Percentiles rank a stretch among this genome's conserved stretches.
Conservation (phyloP, 1,139 yeast genomes). For the Yamadazyma triangularis region DNA sequence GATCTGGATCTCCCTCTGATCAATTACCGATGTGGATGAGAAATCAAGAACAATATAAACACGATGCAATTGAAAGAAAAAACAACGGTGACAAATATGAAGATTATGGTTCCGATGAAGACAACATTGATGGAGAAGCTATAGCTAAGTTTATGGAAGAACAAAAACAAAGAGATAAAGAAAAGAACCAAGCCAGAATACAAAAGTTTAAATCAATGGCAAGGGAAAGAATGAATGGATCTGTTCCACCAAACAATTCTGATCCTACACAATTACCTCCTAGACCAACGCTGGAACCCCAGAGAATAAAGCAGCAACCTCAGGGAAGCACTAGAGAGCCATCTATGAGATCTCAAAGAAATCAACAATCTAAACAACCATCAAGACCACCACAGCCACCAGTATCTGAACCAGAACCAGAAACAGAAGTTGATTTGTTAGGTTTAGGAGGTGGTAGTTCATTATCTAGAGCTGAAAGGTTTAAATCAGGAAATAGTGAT, state of each 20-base stretch:
- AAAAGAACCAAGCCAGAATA: slow-evolving; percentile 24
- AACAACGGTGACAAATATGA: slow-evolving; percentile 28
- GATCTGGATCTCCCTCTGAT: slow-evolving; percentile 17
- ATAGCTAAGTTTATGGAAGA: slow-evolving; percentile 34
- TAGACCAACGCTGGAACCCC: slow-evolving; percentile 5
- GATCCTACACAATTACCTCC: slow-evolving; percentile 4
- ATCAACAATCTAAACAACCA: slow-evolving; percentile 1
- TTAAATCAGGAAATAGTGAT: slow-evolving; percentile 9
- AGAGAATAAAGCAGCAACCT: not conserved
- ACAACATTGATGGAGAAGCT: slow-evolving; percentile 40
- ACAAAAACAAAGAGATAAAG: slow-evolving; percentile 38
- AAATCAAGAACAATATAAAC: slow-evolving; percentile 47
- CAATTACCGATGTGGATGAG: slow-evolving; percentile 80
- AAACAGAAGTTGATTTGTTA: slow-evolving; percentile 21
- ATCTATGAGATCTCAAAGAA: not conserved
- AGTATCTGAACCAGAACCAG: slow-evolving; percentile 7
- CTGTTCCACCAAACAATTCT: slow-evolving; percentile 1
- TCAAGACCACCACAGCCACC: slow-evolving; percentile 2
- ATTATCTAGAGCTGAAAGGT: slow-evolving; percentile 14
- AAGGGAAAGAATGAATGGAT: slow-evolving; percentile 13
- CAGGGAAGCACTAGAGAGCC: not conserved
- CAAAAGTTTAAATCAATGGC: slow-evolving; percentile 18
- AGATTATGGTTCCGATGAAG: slow-evolving; percentile 43
- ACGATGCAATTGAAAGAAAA: slow-evolving; percentile 35
- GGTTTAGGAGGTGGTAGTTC: slow-evolving; percentile 12